phyloP scores from a whole-genome alignment of 108 stramenopile genomes.

The Parmales sp. region DNA sequence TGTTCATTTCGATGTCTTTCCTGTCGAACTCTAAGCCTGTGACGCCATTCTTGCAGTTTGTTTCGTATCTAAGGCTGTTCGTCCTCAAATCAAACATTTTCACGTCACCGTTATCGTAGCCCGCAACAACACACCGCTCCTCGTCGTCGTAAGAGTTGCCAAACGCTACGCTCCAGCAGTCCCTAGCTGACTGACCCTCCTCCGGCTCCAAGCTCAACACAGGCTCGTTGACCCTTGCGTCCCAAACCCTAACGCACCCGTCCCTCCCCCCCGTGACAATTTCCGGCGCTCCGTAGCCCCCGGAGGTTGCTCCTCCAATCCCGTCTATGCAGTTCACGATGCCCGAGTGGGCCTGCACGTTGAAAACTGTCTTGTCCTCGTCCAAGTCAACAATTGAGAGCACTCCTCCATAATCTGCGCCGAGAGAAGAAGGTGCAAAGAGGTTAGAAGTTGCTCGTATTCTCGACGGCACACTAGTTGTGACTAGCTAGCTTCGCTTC shows the following conservation, averaged over 20 bases:
- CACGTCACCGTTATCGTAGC: conserved; percentile 84
- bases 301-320: conserved; percentile 43
- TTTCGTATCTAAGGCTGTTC: conserved; percentile 63
- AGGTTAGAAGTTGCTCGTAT: too few relatives aligned
- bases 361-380: conserved; percentile 33
- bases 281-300: conserved; percentile 67
- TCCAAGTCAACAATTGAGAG: conserved; percentile 45
- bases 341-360: conserved; percentile 44
- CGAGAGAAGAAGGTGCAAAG: too few relatives aligned
- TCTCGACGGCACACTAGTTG: too few relatives aligned
- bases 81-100: conserved; percentile 70
- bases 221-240: conserved; percentile 51
- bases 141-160: conserved; percentile 69
- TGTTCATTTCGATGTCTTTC: conserved; percentile 82
- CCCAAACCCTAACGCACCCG: conserved; percentile 75
- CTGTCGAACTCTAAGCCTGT: conserved; percentile 72
- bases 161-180: conserved; percentile 80
- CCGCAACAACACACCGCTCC: conserved; percentile 65
- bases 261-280: conserved; percentile 74
- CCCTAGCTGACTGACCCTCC: conserved; percentile 48
- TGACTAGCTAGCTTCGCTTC: too few relatives aligned
- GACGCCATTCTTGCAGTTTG: conserved; percentile 74
- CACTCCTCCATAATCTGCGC: conserved; percentile 55
- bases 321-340: conserved; percentile 76
- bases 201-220: conserved; percentile 60